These are phyloP conservation scores for Panicum miliaceum DNA, from an alignment of 176 grass and related monocot genomes.

Conservation along the genomic window DNA sequence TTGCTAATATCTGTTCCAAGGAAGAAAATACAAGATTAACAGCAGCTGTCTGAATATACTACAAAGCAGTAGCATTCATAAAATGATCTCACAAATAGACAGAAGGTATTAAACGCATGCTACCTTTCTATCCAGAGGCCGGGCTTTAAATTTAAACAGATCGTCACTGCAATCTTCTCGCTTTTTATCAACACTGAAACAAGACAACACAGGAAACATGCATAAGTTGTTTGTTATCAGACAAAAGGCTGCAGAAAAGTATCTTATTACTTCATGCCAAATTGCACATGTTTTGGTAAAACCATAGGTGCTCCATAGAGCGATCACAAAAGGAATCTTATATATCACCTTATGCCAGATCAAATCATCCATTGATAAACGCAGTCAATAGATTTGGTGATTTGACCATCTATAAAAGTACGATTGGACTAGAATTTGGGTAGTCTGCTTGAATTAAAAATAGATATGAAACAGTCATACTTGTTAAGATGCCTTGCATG, in stretches of 20 bases:
- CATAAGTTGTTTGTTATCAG: neutral
- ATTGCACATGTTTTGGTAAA: neutral
- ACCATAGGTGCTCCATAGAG: neutral
- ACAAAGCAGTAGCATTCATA: neutral
- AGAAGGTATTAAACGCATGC: neutral
- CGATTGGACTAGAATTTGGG: neutral
- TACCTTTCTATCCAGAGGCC: conserved; percentile 75
- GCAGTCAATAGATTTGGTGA: neutral
- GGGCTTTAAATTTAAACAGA: conserved; percentile 73
- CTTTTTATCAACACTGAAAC: conserved; percentile 51
- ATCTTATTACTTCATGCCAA: conserved; percentile 13
- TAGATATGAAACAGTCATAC: conserved; percentile 40
- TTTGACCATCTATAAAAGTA: conserved; percentile 14
- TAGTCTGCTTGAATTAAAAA: neutral
- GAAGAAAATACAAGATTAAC: conserved; percentile 20
- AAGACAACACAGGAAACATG: conserved; percentile 40
- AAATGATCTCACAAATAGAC: conserved; percentile 30
- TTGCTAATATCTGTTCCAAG: conserved; percentile 53
- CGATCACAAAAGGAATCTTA: neutral
- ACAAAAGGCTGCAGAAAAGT: neutral
- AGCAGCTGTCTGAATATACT: neutral
- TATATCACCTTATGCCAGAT: conserved; percentile 1
- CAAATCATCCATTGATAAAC: conserved; percentile 16
- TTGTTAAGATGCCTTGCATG: conserved; percentile 25
- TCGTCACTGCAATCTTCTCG: conserved; percentile 43